Percentiles rank a stretch among this genome's conserved stretches.
These are phyloP conservation scores for Boletus bicolor DNA, from an alignment of 768 basidiomycete species.

Conservation along the genomic window DNA sequence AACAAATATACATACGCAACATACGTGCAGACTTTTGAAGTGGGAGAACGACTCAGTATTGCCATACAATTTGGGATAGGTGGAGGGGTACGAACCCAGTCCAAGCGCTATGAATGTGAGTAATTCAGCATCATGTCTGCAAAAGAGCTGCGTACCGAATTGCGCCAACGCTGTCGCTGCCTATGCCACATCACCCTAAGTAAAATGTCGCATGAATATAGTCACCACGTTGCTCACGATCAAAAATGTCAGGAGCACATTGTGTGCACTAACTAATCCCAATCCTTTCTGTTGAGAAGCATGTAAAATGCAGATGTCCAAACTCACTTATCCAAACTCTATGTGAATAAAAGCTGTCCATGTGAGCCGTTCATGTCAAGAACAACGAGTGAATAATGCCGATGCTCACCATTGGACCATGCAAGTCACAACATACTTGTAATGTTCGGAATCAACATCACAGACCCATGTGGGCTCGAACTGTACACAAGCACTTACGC, in stretches of 20 bases:
- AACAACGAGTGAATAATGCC: background rate
- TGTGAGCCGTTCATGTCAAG: background rate
- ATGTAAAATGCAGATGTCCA: too few species aligned
- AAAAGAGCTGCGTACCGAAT: background rate
- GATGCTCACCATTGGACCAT: slow-evolving; percentile 12
- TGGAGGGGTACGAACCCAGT: background rate
- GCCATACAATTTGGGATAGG: background rate
- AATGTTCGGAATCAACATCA: background rate
- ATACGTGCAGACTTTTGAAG: background rate
- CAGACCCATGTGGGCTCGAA: too few species aligned
- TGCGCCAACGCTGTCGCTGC: background rate
- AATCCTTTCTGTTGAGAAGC: background rate
- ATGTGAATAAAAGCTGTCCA: slow-evolving; percentile 12
- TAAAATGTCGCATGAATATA: background rate
- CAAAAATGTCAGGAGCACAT: background rate
- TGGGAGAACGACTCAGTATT: background rate
- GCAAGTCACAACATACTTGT: slow-evolving; percentile 1
- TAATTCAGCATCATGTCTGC: background rate
- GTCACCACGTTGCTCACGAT: background rate
- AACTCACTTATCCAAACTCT: slow-evolving; percentile 15
- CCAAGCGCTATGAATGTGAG: background rate
- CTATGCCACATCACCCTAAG: background rate
- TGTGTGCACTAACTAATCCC: slow-evolving; percentile 3
- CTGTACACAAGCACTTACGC: background rate
- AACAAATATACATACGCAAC: background rate